phyloP scores from a whole-genome alignment of 306 rosid species.

The Pterocarpus macrocarpus region DNA sequence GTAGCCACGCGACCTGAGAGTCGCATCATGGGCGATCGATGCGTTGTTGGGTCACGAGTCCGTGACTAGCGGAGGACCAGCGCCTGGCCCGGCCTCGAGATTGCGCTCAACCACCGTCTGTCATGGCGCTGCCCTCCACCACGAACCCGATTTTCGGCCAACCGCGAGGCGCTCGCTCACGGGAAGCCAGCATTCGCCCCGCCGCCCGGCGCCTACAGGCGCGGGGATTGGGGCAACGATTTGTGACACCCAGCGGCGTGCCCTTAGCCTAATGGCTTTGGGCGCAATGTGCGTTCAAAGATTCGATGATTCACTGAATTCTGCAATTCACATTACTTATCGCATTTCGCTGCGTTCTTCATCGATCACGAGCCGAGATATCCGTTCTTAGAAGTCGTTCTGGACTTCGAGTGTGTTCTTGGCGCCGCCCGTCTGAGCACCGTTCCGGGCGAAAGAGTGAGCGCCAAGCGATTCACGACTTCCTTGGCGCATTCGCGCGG shows the following conservation, averaged over 20 bases:
- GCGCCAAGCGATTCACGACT: too few relatives aligned
- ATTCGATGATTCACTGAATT: conserved; percentile 21
- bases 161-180: background rate
- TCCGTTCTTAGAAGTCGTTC: too few relatives aligned
- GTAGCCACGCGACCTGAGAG: conserved; percentile 38
- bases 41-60: background rate
- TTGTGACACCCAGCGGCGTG: background rate
- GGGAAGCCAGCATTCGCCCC: background rate
- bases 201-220: background rate
- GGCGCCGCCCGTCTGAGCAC: too few relatives aligned
- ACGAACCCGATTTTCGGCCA: background rate
- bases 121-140: background rate
- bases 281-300: background rate
- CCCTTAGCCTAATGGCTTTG: background rate
- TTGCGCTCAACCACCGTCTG: background rate
- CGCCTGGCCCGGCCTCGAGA: background rate
- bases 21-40: background rate
- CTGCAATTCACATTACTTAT: background rate
- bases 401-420: too few relatives aligned
- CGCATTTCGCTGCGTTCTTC: too few relatives aligned
- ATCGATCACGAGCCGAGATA: too few relatives aligned
- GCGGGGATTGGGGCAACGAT: background rate
- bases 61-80: background rate
- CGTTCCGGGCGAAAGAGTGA: too few relatives aligned
- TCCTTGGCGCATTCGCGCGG: too few relatives aligned